Conservation (phyloP, 768 basidiomycete genomes). For the Leccinum subgranulosum region DNA sequence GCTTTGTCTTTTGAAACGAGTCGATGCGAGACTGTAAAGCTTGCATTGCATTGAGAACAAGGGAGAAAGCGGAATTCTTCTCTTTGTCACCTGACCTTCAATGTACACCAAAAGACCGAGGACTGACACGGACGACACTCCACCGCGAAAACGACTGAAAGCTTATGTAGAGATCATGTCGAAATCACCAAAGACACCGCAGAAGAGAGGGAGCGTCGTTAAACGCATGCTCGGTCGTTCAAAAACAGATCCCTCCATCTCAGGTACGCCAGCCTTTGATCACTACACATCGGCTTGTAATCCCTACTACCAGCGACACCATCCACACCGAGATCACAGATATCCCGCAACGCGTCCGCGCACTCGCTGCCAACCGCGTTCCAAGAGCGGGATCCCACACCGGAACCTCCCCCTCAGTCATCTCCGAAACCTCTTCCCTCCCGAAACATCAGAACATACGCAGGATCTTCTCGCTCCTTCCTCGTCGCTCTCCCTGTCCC, state of each 20-base stretch:
- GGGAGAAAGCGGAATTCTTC: too few relatives aligned
- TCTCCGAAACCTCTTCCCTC: slow-evolving; percentile 19
- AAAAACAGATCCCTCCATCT: slow-evolving; percentile 56
- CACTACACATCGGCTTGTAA: neutral
- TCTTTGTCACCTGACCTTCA: neutral
- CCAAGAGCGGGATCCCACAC: slow-evolving; percentile 24
- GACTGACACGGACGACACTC: slow-evolving; percentile 3
- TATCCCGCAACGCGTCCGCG: slow-evolving; percentile 21
- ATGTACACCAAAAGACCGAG: slow-evolving; percentile 27
- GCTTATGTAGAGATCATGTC: slow-evolving; percentile 30
- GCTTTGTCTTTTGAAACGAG: slow-evolving; percentile 64
- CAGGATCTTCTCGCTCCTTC: slow-evolving; percentile 77
- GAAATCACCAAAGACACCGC: slow-evolving; percentile 8
- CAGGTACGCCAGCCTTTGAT: slow-evolving; percentile 9
- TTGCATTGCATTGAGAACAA: slow-evolving; percentile 40
- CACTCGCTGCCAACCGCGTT: slow-evolving; percentile 20
- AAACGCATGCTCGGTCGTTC: slow-evolving; percentile 74
- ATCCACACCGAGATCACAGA: neutral
- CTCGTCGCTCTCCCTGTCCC: slow-evolving; percentile 56
- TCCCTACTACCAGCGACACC: slow-evolving; percentile 3
- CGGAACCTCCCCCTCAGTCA: slow-evolving; percentile 22
- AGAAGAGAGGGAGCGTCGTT: slow-evolving; percentile 40
- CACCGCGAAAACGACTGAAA: slow-evolving; percentile 28
- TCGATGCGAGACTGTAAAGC: slow-evolving; percentile 54
- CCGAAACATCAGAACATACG: slow-evolving; percentile 61